Conservation (phyloP, 1,284 basidiomycete species). For the Cryptococcus jaspeensis region DNA sequence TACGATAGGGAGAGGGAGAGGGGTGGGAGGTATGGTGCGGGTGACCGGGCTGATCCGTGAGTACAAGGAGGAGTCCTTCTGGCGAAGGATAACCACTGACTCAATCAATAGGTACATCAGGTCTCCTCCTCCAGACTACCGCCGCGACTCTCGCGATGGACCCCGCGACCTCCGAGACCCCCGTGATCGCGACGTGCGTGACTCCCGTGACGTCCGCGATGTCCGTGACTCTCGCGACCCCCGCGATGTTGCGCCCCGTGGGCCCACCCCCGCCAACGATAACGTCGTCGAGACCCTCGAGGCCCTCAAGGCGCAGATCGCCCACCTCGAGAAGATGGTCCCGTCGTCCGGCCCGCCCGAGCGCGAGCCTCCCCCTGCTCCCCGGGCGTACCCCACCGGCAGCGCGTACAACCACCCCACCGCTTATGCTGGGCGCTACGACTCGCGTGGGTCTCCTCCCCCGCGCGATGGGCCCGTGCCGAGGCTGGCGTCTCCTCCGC, state of each 20-base stretch:
- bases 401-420: background rate
- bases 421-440: background rate
- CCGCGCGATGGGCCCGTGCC: background rate
- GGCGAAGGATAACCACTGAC: too few relatives aligned
- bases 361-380: background rate
- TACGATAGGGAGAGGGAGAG: too few relatives aligned
- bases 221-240: background rate
- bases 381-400: background rate
- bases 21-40: too few relatives aligned
- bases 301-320: conserved; percentile 19
- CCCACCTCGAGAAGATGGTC: conserved; percentile 14
- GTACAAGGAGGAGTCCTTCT: too few relatives aligned
- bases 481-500: background rate
- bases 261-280: background rate
- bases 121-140: too few relatives aligned
- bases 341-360: background rate
- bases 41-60: too few relatives aligned
- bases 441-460: background rate
- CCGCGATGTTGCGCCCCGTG: background rate
- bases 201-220: background rate
- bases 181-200: background rate
- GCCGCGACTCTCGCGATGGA: too few relatives aligned
- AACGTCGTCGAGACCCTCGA: conserved; percentile 18
- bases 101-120: too few relatives aligned
- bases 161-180: background rate